Evolutionary conservation across 2,329 filamentous ascomycete genomes (phyloP), one percentile per base, ranked within the genome.

Genomic region (Hypoxylon sp.): DNA sequence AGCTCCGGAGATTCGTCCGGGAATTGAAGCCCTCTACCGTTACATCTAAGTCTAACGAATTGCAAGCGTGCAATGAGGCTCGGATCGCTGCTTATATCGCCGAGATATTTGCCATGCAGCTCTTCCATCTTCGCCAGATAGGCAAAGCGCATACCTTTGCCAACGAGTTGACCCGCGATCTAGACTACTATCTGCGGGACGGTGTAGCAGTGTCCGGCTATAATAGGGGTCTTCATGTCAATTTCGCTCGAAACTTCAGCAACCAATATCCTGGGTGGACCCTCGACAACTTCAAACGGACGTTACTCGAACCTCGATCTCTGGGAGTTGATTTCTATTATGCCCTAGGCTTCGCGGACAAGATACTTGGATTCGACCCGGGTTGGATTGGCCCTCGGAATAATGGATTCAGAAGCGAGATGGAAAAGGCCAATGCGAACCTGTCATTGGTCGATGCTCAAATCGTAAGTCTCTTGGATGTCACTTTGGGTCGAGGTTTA

Each of bases 371-470:
- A 16, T 92, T 91, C 74, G 92, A 97, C 77, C 84, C 88, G 60
- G 89, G 90, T 39, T 99, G 96, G 96, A 82, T 82, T 56, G 91
- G 91, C 45, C 84, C 82, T 70, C 85, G 82, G 70, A 85, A 88
- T 58, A 87, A 90, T 73, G 94, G 94, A 0, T 97, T 97, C 79
- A 86, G 87, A 67, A 86, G 87, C 51, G 96, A 99, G 76, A 90
- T 99, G 79, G 87, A 90, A 73, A 89, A 89, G 65, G 96, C 95
- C 43, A 99, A 99, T 77, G 82, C 91, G 67, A 98, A 99, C 78
- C 78, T 99, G 55, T 97, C 94, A 23, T 83, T 97, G 32, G 93
- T 99, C 32, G 94, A 98, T 77, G 92, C 95, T 23, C 94, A 99
- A 81, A 90, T 96, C 70, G 90, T 82, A 83, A 80, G 88, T 81